Conservation (phyloP, 2,329 filamentous ascomycete genomes). For the Cordyceps cateniannulata region DNA sequence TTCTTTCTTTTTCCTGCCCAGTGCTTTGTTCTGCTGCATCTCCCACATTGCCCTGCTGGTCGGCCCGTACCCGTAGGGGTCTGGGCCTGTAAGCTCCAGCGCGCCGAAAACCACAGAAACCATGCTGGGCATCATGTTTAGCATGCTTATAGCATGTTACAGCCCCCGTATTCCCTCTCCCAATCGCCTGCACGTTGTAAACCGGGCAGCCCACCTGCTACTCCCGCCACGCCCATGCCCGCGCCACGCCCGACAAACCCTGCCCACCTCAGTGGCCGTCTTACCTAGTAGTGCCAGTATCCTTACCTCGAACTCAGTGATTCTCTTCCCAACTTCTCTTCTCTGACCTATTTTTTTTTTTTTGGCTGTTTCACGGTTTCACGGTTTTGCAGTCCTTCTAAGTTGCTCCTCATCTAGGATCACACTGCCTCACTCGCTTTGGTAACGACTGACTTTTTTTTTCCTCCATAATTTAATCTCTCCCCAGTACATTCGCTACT, state of each 20-base stretch:
- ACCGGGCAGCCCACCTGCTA: neutral
- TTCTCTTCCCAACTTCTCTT: neutral
- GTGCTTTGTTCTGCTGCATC: neutral
- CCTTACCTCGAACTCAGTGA: neutral
- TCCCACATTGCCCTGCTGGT: neutral
- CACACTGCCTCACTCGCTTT: conserved; percentile 52
- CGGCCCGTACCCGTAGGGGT: neutral
- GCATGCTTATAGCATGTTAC: neutral
- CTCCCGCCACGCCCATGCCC: neutral
- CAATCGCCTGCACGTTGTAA: neutral
- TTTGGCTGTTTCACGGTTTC: neutral
- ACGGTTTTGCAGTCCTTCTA: conserved; percentile 17
- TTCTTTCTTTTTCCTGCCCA: neutral
- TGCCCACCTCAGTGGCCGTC: neutral
- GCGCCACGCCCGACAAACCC: neutral
- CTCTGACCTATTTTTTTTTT: neutral
- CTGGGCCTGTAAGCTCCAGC: neutral
- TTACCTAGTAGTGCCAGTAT: neutral
- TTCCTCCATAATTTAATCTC: conserved; percentile 10
- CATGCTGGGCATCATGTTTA: neutral
- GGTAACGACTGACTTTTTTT: conserved; percentile 39
- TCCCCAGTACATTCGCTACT: neutral
- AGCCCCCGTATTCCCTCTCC: neutral
- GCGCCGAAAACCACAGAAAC: neutral
- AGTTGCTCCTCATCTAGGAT: conserved; percentile 10